Percentiles rank a stretch among this genome's conserved stretches.
Evolutionary conservation across 106 monocot genomes (phyloP).

Genomic region (Dendrobium catenatum): DNA sequence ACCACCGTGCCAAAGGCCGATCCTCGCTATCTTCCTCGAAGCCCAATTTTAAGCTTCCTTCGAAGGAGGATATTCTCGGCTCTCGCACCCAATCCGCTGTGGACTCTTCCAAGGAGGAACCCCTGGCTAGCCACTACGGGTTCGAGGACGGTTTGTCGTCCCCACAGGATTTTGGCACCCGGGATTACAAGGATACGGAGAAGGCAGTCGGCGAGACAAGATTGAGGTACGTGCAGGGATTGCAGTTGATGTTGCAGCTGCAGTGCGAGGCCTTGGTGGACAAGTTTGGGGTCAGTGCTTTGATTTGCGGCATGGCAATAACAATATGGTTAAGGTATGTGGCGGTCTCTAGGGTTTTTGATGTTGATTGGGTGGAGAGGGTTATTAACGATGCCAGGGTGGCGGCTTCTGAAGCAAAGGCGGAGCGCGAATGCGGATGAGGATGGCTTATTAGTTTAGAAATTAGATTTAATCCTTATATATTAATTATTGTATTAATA

Average conservation of each 20-base stretch:
- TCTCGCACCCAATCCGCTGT: conserved; percentile 4
- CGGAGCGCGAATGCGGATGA: too few species aligned
- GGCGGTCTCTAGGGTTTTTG: conserved; percentile 28
- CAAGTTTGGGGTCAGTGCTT: conserved; percentile 37
- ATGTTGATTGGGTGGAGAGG: conserved; percentile 36
- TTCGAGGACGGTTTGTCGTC: conserved; percentile 16
- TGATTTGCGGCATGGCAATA: conserved; percentile 45
- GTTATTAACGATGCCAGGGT: conserved; percentile 30
- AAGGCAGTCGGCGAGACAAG: conserved; percentile 18
- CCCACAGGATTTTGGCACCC: conserved; percentile 31
- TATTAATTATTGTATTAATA: too few species aligned
- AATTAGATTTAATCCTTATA: too few species aligned
- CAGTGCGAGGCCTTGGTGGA: conserved; percentile 78
- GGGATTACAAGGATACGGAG: conserved; percentile 12
- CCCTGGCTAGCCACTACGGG: background rate
- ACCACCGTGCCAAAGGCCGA: conserved; percentile 10
- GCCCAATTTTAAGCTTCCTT: background rate
- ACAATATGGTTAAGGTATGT: conserved; percentile 55
- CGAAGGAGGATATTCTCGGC: conserved; percentile 12
- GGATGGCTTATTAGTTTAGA: too few species aligned
- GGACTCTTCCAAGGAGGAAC: background rate
- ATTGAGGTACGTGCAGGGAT: conserved; percentile 56
- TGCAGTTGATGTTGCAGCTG: conserved; percentile 77
- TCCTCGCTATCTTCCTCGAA: background rate
- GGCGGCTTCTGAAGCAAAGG: background rate